A percentile compares a stretch with the other conserved stretches of the same genome.
Conservation (phyloP, 805 yeast genomes). For the Teunomyces atbi region DNA sequence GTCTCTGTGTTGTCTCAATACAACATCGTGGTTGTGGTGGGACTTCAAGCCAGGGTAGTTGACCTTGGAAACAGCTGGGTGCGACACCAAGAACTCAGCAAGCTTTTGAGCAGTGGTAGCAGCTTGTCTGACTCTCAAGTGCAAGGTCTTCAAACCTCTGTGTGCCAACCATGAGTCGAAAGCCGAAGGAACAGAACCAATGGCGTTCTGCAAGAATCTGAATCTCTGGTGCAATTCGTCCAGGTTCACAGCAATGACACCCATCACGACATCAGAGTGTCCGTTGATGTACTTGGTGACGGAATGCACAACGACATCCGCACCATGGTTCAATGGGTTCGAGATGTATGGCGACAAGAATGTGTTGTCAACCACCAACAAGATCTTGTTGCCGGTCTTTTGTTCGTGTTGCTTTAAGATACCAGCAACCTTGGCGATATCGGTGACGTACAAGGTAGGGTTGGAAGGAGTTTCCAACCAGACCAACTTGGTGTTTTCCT, state of each 20-base stretch:
- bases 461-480: constrained; percentile 91
- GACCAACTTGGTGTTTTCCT: constrained; percentile 65
- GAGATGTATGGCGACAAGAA: constrained; percentile 85
- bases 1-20: constrained; percentile 73
- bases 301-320: constrained; percentile 84
- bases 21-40: constrained; percentile 63
- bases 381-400: constrained; percentile 49
- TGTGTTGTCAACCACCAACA: constrained; percentile 82
- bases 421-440: constrained; percentile 59
- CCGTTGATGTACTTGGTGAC: constrained; percentile 91
- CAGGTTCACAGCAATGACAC: constrained; percentile 71
- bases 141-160: constrained; percentile 86
- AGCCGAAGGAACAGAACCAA: constrained; percentile 87
- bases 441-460: constrained; percentile 81
- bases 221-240: constrained; percentile 59
- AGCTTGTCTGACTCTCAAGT: constrained; percentile 73
- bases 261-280: constrained; percentile 88
- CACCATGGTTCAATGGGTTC: constrained; percentile 80
- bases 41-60: constrained; percentile 81
- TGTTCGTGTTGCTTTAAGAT: constrained; percentile 47
- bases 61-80: constrained; percentile 58
- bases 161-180: constrained; percentile 92
- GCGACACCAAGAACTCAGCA: constrained; percentile 58
- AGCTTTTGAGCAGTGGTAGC: constrained; percentile 62
- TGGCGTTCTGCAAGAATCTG: constrained; percentile 80